Conservation (phyloP, 805 yeast genomes). For the Cyberlindnera galapagoensis region DNA sequence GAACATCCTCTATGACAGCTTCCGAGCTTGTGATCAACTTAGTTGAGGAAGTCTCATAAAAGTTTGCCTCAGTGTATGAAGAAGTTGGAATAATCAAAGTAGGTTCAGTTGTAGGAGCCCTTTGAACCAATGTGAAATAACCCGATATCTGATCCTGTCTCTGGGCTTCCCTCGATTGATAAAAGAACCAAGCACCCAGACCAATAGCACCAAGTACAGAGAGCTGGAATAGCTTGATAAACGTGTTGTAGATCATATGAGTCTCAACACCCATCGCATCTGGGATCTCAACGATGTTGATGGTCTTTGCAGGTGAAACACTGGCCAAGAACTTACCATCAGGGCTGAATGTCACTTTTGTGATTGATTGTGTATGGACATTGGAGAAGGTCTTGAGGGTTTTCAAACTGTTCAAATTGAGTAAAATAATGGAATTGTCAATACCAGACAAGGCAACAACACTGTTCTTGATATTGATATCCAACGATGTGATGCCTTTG, state of each 20-base stretch:
- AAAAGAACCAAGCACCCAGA: slow-evolving; percentile 11
- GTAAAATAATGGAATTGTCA: slow-evolving; percentile 51
- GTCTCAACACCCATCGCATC: slow-evolving; percentile 30
- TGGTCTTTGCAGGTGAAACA: slow-evolving; percentile 68
- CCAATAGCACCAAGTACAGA: slow-evolving; percentile 6
- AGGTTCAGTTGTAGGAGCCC: slow-evolving; percentile 4
- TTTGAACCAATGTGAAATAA: slow-evolving; percentile 20
- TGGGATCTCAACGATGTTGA: slow-evolving; percentile 60
- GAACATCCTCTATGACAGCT: too few relatives aligned
- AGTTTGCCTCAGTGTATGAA: not conserved
- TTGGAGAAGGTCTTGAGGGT: slow-evolving; percentile 46
- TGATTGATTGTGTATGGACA: slow-evolving; percentile 67
- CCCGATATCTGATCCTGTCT: slow-evolving; percentile 17
- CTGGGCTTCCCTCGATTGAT: slow-evolving; percentile 8
- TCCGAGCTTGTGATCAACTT: too few relatives aligned
- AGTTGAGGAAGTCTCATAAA: not conserved
- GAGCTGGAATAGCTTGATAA: slow-evolving; percentile 16
- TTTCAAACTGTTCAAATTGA: slow-evolving; percentile 40
- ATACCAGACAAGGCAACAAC: slow-evolving; percentile 36
- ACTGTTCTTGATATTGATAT: slow-evolving; percentile 30
- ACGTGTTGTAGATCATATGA: slow-evolving; percentile 19
- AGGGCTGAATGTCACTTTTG: slow-evolving; percentile 63
- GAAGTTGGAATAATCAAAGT: too few relatives aligned
- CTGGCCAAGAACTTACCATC: slow-evolving; percentile 65
- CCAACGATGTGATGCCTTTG: slow-evolving; percentile 42